Evolutionary conservation across 768 basidiomycete species (phyloP), one percentile per base, ranked within the genome.

Genomic region (Russula lepida): DNA sequence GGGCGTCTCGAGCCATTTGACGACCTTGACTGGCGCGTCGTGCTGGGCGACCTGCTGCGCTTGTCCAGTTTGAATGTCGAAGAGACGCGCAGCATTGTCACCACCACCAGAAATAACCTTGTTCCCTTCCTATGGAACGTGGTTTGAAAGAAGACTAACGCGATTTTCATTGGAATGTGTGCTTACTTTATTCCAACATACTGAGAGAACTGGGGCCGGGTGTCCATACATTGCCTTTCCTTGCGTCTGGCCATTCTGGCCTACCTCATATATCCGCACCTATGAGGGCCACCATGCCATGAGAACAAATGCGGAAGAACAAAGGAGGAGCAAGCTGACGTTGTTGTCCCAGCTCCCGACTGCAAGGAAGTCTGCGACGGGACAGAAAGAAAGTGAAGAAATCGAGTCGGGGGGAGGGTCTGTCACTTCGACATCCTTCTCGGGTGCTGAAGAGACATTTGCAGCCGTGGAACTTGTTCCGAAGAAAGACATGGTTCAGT

Each of bases 331-430:
- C 52, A 83, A 46, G 66, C 51, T 49, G 35, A 93, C 94, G 73
- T 90, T 90, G 70, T 92, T 94, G 69, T 91, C 89, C 95, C 95
- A 98, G 67, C 87, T 89, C 57, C 85, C 93, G 13, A 95, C 94
- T 9, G 95, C 93, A 27, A 98, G 80, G 70, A 91, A 89, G 70
- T 95, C 92, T 9, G 88, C 88, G 19, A 83, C 85, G 6, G 88
- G 82, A 0, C 90, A 93, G 75, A 95, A 98, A 1, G 88, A 74
- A 54, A 98, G 73, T 2, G 84, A 82, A 2, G 92, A 95, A 63
- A 95, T 89, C 13, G 91, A 92, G 71, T 98, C 95, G 9, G 82
- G 71, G 4, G 92, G 92, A 0, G 90, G 87, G 60, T 93, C 86
- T 6, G 78, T 71, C 51, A 95, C 82, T 67, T 93, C 91, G 58